Conservation (phyloP, 176 grass and related monocot species). For the Bonia amplexicaulis region DNA sequence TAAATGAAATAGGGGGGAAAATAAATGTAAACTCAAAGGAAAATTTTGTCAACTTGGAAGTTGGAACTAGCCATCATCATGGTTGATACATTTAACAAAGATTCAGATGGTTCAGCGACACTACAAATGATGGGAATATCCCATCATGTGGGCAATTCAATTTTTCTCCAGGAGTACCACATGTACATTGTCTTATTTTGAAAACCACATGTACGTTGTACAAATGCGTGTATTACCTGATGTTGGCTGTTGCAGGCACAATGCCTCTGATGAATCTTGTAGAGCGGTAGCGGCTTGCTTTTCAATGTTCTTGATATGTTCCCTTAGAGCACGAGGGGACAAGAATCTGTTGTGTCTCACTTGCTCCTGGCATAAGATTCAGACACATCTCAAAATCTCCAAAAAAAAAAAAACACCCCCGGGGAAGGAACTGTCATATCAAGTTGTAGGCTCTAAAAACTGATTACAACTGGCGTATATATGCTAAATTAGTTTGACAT, state of each 20-base stretch:
- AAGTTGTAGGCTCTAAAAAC: not conserved
- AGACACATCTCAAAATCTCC: not conserved
- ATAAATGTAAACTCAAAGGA: not conserved
- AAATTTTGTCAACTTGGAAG: not conserved
- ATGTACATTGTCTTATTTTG: not conserved
- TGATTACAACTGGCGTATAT: not conserved
- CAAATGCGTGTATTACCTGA: constrained; percentile 33
- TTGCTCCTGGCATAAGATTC: constrained; percentile 46
- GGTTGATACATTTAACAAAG: not conserved
- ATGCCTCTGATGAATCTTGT: not conserved
- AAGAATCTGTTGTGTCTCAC: constrained; percentile 42
- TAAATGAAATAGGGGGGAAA: not conserved
- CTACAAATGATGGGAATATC: not conserved
- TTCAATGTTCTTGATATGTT: constrained; percentile 48
- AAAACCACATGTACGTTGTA: not conserved
- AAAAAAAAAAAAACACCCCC: not conserved
- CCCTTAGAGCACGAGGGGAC: constrained; percentile 49
- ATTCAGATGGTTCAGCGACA: not conserved
- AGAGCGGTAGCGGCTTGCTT: constrained; percentile 19
- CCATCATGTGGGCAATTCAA: not conserved
- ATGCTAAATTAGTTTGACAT: not conserved
- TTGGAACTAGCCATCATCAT: not conserved
- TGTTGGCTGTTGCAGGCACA: not conserved
- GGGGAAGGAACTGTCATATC: not conserved
- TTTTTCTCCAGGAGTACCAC: not conserved